Evolutionary conservation across 1,139 yeast species (phyloP).

Genomic region (Wickerhamomyces sp.): DNA sequence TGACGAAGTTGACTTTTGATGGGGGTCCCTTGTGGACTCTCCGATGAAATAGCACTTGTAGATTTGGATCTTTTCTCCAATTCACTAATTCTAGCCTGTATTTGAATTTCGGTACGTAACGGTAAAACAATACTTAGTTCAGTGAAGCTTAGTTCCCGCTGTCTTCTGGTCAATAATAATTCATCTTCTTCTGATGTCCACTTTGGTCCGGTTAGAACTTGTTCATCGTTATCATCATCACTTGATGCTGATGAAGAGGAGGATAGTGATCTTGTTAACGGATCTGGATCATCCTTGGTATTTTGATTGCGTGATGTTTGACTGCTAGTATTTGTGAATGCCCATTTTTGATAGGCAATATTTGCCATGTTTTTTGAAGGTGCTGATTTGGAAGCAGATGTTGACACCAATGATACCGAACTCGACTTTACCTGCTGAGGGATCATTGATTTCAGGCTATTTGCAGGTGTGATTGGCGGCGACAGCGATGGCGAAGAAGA

Average conservation of each 20-base stretch:
- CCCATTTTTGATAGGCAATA: conserved; percentile 4
- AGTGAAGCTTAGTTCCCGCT: conserved; percentile 60
- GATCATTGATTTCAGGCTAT: neutral
- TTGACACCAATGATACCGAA: neutral
- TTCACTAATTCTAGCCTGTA: conserved; percentile 55
- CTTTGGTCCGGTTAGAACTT: neutral
- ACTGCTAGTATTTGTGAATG: conserved; percentile 1
- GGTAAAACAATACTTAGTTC: conserved; percentile 74
- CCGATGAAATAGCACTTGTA: conserved; percentile 1
- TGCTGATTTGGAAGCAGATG: neutral
- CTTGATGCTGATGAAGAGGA: conserved; percentile 10
- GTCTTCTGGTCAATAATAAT: conserved; percentile 55
- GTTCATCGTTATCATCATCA: neutral
- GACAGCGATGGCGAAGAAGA: neutral
- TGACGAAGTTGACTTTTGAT: conserved; percentile 1
- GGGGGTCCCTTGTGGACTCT: conserved; percentile 3
- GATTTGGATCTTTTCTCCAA: conserved; percentile 32
- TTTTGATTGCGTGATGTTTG: neutral
- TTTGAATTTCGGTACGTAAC: conserved; percentile 69
- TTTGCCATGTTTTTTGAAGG: conserved; percentile 2
- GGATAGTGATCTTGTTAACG: conserved; percentile 5
- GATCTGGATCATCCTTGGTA: conserved; percentile 1
- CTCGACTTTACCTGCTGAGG: conserved; percentile 1
- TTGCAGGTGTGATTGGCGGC: neutral
- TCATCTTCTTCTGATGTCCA: conserved; percentile 65